Conservation (phyloP, 1,139 yeast species). For the Yamadazyma mexicana region DNA sequence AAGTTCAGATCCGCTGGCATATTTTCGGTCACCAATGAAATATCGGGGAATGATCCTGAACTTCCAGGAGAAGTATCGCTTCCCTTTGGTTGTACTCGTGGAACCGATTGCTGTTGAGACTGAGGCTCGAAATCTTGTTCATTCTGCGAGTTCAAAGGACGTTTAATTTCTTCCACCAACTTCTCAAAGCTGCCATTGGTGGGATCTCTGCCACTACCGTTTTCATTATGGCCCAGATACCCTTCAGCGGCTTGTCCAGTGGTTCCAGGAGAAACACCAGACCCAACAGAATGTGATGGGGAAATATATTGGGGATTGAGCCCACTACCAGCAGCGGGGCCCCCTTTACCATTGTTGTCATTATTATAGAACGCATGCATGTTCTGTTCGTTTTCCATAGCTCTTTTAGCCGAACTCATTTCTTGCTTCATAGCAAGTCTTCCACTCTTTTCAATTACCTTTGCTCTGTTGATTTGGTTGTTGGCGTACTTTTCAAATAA, state of each 20-base stretch:
- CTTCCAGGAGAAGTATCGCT: conserved; percentile 38
- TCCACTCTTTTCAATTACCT: conserved; percentile 41
- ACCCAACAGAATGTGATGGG: conserved; percentile 18
- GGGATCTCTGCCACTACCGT: conserved; percentile 14
- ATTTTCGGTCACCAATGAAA: conserved; percentile 47
- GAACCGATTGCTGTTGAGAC: conserved; percentile 2
- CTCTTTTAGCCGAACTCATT: conserved; percentile 26
- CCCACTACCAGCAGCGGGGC: background rate
- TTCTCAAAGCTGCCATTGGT: conserved; percentile 27
- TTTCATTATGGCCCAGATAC: background rate
- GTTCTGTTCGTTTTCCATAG: conserved; percentile 23
- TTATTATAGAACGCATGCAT: conserved; percentile 20
- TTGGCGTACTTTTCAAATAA: conserved; percentile 49
- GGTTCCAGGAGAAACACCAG: conserved; percentile 34
- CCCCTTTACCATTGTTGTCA: conserved; percentile 8
- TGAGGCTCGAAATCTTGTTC: background rate
- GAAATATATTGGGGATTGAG: conserved; percentile 13
- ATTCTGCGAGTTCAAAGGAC: conserved; percentile 7
- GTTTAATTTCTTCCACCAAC: conserved; percentile 32
- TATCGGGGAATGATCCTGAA: conserved; percentile 47
- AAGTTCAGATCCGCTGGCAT: conserved; percentile 42
- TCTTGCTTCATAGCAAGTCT: conserved; percentile 43
- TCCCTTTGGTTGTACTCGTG: conserved; percentile 4
- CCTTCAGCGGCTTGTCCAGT: conserved; percentile 3
- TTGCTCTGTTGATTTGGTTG: conserved; percentile 45